Evolutionary conservation across 2,329 filamentous ascomycete genomes (phyloP).

Genomic region (Chaetomium olivaceum): DNA sequence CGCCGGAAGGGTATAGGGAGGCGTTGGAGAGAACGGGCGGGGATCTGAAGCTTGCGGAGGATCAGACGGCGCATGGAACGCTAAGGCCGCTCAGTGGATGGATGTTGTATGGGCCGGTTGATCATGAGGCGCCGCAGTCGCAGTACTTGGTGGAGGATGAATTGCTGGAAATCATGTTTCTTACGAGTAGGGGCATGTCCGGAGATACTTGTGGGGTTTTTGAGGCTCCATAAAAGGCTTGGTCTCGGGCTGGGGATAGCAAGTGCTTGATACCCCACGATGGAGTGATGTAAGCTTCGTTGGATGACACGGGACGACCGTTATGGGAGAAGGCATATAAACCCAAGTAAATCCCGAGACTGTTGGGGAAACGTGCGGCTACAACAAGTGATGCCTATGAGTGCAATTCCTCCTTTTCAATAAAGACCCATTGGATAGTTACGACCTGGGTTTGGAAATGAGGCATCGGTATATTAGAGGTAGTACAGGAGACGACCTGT

Average conservation of each 20-base stretch:
- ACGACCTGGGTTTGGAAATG: too few relatives aligned
- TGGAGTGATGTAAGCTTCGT: neutral
- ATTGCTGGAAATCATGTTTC: conserved; percentile 10
- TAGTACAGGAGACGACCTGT: too few relatives aligned
- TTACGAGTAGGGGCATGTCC: conserved; percentile 11
- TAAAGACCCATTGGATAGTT: too few relatives aligned
- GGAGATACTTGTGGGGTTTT: conserved; percentile 16
- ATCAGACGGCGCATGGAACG: neutral
- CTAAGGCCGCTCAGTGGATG: conserved; percentile 19
- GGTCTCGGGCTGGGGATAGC: neutral
- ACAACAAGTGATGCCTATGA: too few relatives aligned
- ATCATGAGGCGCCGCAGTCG: neutral
- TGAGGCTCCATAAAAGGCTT: neutral
- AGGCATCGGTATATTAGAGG: too few relatives aligned
- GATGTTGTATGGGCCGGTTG: conserved; percentile 23
- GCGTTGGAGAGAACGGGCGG: conserved; percentile 33
- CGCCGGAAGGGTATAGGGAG: conserved; percentile 35
- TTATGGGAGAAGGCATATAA: too few relatives aligned
- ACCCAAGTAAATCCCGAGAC: too few relatives aligned
- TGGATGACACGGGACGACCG: neutral
- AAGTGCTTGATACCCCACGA: neutral
- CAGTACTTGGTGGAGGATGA: conserved; percentile 11
- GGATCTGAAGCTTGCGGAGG: neutral
- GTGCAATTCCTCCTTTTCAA: too few relatives aligned
- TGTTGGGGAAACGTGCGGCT: too few relatives aligned